Percentiles rank a stretch among this genome's conserved stretches.
phyloP scores from a whole-genome alignment of 1,284 basidiomycete species.

The Phellopilus nigrolimitatus region DNA sequence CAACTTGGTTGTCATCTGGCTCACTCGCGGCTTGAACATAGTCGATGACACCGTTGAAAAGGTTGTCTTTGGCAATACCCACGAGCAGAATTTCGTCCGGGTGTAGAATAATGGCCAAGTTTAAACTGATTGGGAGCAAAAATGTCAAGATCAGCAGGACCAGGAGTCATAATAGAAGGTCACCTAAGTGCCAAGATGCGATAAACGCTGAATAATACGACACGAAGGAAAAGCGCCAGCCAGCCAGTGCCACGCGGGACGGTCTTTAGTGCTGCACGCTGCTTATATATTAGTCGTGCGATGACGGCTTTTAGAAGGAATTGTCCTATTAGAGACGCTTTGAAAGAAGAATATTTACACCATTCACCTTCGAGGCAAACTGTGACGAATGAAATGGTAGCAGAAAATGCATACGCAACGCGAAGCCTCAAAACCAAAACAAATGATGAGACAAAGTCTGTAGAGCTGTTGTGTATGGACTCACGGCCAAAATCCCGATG shows the following conservation, averaged over 20 bases:
- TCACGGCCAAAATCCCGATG: conserved; percentile 11
- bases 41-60: conserved; percentile 20
- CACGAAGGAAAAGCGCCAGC: conserved; percentile 14
- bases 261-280: not conserved
- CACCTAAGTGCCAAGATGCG: conserved; percentile 17
- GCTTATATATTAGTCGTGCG: conserved; percentile 4
- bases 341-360: not conserved
- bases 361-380: conserved; percentile 18
- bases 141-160: not conserved
- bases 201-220: conserved; percentile 19
- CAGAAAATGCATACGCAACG: conserved; percentile 6
- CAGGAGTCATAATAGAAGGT: not conserved
- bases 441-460: too few species aligned
- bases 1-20: not conserved
- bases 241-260: not conserved
- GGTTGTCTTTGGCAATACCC: conserved; percentile 14
- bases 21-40: conserved; percentile 17
- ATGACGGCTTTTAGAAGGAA: conserved; percentile 3
- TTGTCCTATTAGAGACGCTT: not conserved
- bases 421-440: too few species aligned
- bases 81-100: conserved; percentile 19
- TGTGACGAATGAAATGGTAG: conserved; percentile 13
- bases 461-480: too few species aligned
- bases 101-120: conserved; percentile 13
- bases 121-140: conserved; percentile 3